Conservation (phyloP, 192 early-diverging fungal species). For the Backusella circina region DNA sequence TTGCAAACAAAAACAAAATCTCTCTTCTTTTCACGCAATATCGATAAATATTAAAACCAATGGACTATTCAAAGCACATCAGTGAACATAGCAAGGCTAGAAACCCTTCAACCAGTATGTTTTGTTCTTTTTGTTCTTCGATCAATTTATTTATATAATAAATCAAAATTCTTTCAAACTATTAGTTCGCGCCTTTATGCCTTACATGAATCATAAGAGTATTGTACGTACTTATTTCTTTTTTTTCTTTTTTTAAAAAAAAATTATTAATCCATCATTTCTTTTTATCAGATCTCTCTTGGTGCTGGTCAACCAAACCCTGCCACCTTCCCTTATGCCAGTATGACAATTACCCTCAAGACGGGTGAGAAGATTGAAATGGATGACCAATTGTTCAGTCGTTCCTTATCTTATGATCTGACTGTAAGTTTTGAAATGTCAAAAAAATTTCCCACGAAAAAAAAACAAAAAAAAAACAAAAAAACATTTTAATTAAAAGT, state of each 20-base stretch:
- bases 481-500: too few relatives aligned
- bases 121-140: background rate
- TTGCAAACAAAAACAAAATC: background rate
- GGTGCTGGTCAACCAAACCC: conserved; percentile 71
- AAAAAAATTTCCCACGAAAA: background rate
- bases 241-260: background rate
- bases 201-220: conserved; percentile 16
- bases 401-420: conserved; percentile 60
- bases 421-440: conserved; percentile 35
- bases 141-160: background rate
- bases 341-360: conserved; percentile 52
- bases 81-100: conserved; percentile 39
- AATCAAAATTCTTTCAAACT: background rate
- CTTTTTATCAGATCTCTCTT: conserved; percentile 62
- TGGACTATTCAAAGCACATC: conserved; percentile 40
- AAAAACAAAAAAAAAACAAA: background rate
- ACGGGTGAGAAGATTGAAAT: conserved; percentile 55
- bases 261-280: background rate
- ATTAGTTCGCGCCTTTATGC: conserved; percentile 35
- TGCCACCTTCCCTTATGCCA: conserved; percentile 59
- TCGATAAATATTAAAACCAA: background rate
- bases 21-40: background rate
- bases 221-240: too few relatives aligned
- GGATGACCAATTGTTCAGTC: conserved; percentile 45
- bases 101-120: conserved; percentile 44